These are phyloP conservation scores for Ogataea trehaloabstinens DNA, from an alignment of 805 yeast genomes.

Conservation along the genomic window DNA sequence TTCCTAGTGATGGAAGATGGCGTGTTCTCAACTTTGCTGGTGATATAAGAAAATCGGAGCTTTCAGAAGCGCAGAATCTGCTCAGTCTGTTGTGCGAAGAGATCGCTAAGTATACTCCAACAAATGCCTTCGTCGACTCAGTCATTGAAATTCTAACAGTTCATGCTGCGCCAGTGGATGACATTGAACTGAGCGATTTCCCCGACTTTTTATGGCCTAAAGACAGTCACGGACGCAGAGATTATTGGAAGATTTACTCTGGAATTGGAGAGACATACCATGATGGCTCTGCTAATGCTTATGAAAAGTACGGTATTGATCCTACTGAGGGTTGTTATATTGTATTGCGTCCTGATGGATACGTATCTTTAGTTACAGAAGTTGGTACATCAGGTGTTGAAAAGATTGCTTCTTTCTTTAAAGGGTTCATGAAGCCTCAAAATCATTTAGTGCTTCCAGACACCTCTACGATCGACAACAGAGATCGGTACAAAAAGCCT, in stretches of 20 bases:
- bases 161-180: slow-evolving; percentile 21
- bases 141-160: slow-evolving; percentile 29
- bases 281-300: slow-evolving; percentile 28
- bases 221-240: slow-evolving; percentile 23
- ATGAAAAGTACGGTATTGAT: slow-evolving; percentile 29
- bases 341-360: slow-evolving; percentile 34
- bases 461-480: slow-evolving; percentile 7
- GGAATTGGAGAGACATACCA: slow-evolving; percentile 30
- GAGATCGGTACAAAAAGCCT: slow-evolving; percentile 10
- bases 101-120: slow-evolving; percentile 26
- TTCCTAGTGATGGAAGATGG: slow-evolving; percentile 32
- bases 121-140: slow-evolving; percentile 24
- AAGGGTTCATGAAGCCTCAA: slow-evolving; percentile 16
- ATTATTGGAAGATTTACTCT: slow-evolving; percentile 30
- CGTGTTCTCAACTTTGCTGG: slow-evolving; percentile 30
- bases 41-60: slow-evolving; percentile 11
- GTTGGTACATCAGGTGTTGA: slow-evolving; percentile 21
- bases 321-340: slow-evolving; percentile 24
- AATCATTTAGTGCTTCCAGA: slow-evolving; percentile 5
- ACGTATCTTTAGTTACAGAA: slow-evolving; percentile 27
- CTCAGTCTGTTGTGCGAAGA: slow-evolving; percentile 12
- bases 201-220: slow-evolving; percentile 27
- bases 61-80: slow-evolving; percentile 7
- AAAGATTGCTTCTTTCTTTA: slow-evolving; percentile 21
- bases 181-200: slow-evolving; percentile 27